Evolutionary conservation across 352 stramenopile genomes (phyloP).

Genomic region (Ochromonadaceae sp.): DNA sequence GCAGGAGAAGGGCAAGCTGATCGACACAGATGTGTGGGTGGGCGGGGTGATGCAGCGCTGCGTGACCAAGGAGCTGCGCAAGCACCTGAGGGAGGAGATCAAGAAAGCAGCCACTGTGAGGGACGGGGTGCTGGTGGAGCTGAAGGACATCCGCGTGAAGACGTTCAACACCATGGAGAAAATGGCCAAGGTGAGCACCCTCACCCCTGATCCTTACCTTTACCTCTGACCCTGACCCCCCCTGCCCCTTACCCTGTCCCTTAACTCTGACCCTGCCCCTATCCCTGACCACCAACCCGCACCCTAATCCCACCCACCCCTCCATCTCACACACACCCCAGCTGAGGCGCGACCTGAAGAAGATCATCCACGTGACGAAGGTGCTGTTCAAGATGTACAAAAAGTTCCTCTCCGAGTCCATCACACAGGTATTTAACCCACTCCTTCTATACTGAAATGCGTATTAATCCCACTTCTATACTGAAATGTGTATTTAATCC

Average conservation of each 20-base stretch:
- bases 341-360: background rate
- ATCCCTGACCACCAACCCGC: too few relatives aligned
- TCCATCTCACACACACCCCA: too few relatives aligned
- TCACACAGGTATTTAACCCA: too few relatives aligned
- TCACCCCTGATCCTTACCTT: too few relatives aligned
- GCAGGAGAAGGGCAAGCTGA: conserved; percentile 20
- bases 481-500: too few relatives aligned
- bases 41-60: conserved; percentile 27
- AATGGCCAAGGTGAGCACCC: background rate
- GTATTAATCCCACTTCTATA: too few relatives aligned
- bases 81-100: conserved; percentile 17
- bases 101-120: conserved; percentile 1
- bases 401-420: too few relatives aligned
- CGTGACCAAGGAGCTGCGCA: conserved; percentile 18
- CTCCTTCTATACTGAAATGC: too few relatives aligned
- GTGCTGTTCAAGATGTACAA: background rate
- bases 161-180: background rate
- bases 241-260: too few relatives aligned
- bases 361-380: background rate
- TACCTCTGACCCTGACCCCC: too few relatives aligned
- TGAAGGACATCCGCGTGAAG: background rate
- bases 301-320: too few relatives aligned
- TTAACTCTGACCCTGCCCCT: too few relatives aligned
- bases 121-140: background rate
- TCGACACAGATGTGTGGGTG: conserved; percentile 29